Evolutionary conservation across 2,329 filamentous ascomycete genomes (phyloP).

Genomic region (Polytolypa hystricis): DNA sequence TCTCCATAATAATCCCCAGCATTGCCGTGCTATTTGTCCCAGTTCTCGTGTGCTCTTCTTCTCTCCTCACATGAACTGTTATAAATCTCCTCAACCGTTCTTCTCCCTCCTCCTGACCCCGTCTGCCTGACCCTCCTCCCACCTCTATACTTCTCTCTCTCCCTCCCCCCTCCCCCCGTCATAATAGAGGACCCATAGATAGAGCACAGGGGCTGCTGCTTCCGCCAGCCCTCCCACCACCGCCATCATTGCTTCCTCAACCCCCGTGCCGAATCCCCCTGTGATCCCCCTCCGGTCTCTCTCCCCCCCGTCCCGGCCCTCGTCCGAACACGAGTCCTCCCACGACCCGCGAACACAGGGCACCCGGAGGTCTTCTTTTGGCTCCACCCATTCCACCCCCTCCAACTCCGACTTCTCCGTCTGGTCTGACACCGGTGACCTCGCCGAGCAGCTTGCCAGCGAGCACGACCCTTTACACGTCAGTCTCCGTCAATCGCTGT

Average conservation of each 20-base stretch:
- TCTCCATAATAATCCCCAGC: too few relatives aligned
- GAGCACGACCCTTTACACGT: conserved; percentile 70
- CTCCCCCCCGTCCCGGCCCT: conserved; percentile 22
- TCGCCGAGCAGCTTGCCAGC: conserved; percentile 80
- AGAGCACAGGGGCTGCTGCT: too few relatives aligned
- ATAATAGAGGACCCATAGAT: conserved; percentile 27
- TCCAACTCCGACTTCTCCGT: conserved; percentile 60
- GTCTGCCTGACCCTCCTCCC: not conserved
- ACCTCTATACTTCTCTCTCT: not conserved
- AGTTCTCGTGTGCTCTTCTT: too few relatives aligned
- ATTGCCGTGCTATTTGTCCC: too few relatives aligned
- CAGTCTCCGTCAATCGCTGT: conserved; percentile 54
- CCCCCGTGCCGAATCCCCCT: conserved; percentile 52
- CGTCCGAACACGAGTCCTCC: conserved; percentile 27
- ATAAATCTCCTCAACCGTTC: too few relatives aligned
- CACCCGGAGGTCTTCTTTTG: conserved; percentile 36
- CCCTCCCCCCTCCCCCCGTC: conserved; percentile 5
- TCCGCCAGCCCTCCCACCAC: conserved; percentile 59
- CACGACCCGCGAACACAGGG: conserved; percentile 37
- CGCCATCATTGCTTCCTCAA: conserved; percentile 77
- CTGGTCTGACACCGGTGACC: conserved; percentile 91
- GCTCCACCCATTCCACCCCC: conserved; percentile 28
- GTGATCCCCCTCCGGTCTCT: conserved; percentile 82
- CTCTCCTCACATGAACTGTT: too few relatives aligned
- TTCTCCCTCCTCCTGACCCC: not conserved